phyloP scores from a whole-genome alignment of 164 flowering plant species.

The grape (Vitis vinifera) region ASM3070453v1 NC_081813.1:2880501-2881000 shows the following conservation, averaged over 20 bases:
- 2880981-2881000: too few relatives aligned
- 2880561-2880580: conserved; percentile 21
- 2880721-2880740: background rate
- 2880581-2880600: conserved; percentile 22
- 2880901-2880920: conserved; percentile 9
- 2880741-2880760: conserved; percentile 10
- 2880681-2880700: conserved; percentile 27
- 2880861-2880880: background rate
- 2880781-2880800: conserved; percentile 21
- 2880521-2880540: too few relatives aligned
- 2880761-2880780: conserved; percentile 6
- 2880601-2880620: background rate
- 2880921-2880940: background rate
- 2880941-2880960: too few relatives aligned
- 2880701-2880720: conserved; percentile 20
- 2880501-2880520: background rate
- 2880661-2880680: conserved; percentile 7
- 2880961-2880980: too few relatives aligned
- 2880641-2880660: conserved; percentile 40
- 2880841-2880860: background rate
- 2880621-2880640: conserved; percentile 25
- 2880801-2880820: conserved; percentile 19
- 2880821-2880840: conserved; percentile 29
- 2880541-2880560: conserved; percentile 2
- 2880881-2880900: background rate